These are phyloP conservation scores for Emergomyces orientalis DNA, from an alignment of 2,329 filamentous ascomycete species.

Conservation along the genomic window DNA sequence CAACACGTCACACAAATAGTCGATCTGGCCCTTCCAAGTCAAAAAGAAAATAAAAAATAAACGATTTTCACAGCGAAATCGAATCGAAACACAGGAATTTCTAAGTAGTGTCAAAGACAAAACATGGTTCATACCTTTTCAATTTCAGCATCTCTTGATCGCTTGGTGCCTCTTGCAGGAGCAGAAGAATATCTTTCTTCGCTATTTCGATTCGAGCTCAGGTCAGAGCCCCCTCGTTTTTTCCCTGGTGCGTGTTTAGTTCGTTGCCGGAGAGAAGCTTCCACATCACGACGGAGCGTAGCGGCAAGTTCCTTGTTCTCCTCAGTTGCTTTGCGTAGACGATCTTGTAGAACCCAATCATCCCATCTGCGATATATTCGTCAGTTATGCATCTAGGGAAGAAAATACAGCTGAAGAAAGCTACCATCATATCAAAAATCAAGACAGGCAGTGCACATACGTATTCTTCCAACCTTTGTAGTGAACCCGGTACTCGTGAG, in stretches of 20 bases:
- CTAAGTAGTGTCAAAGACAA: background rate
- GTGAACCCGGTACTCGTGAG: conserved; percentile 83
- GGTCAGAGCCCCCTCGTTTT: conserved; percentile 35
- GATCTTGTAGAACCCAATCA: conserved; percentile 92
- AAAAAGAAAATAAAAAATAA: background rate
- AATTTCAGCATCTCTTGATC: conserved; percentile 39
- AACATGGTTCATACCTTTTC: conserved; percentile 32
- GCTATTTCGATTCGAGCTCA: conserved; percentile 36
- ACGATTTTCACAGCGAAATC: background rate
- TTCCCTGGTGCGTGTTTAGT: conserved; percentile 30
- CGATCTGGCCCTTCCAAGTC: background rate
- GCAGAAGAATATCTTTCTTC: conserved; percentile 39
- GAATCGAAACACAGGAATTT: background rate
- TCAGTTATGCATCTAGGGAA: background rate
- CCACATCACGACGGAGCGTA: conserved; percentile 37
- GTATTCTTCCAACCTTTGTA: conserved; percentile 99
- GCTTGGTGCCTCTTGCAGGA: conserved; percentile 36
- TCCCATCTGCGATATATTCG: conserved; percentile 59
- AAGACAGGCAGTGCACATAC: conserved; percentile 35
- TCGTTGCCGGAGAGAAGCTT: conserved; percentile 28
- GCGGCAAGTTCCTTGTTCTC: conserved; percentile 84
- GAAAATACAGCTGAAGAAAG: background rate
- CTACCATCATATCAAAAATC: background rate
- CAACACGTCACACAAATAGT: conserved; percentile 4
- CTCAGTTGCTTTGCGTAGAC: conserved; percentile 85